These are phyloP conservation scores for Rhododendron simsii DNA, from an alignment of 148 eudicot genomes.

Conservation along the genomic window DNA sequence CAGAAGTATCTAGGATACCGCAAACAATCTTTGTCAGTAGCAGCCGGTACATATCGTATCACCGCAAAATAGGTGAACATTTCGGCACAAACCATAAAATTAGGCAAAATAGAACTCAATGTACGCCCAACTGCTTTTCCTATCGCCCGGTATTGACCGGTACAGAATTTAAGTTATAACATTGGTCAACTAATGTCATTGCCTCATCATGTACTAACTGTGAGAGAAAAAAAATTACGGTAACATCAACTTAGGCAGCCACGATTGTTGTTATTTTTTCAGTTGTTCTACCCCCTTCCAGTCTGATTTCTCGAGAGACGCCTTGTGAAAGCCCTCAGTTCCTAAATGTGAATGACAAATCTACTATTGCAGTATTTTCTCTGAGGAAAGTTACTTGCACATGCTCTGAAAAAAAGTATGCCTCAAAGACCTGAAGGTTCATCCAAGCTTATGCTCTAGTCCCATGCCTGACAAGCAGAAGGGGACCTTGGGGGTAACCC, in stretches of 20 bases:
- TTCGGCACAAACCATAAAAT: background rate
- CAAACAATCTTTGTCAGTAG: background rate
- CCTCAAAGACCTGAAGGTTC: background rate
- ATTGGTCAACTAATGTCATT: background rate
- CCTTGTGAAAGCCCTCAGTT: background rate
- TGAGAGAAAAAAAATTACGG: too few species aligned
- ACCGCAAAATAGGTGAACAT: background rate
- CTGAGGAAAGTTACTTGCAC: background rate
- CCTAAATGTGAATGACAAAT: background rate
- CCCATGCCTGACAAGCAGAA: background rate
- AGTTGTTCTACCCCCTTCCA: background rate
- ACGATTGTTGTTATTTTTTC: background rate
- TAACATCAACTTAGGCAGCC: background rate
- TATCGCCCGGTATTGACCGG: background rate
- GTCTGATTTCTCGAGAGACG: too few species aligned
- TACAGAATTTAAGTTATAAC: background rate
- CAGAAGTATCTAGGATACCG: background rate
- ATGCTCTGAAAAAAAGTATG: background rate
- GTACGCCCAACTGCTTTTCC: background rate
- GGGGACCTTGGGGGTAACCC: background rate
- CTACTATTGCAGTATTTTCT: background rate
- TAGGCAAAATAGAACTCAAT: background rate
- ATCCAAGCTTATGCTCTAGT: slow-evolving; percentile 6
- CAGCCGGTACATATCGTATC: background rate
- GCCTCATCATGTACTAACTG: background rate